phyloP scores from a whole-genome alignment of 2,329 filamentous ascomycete species.

The Stachybotrys chartarum region DNA sequence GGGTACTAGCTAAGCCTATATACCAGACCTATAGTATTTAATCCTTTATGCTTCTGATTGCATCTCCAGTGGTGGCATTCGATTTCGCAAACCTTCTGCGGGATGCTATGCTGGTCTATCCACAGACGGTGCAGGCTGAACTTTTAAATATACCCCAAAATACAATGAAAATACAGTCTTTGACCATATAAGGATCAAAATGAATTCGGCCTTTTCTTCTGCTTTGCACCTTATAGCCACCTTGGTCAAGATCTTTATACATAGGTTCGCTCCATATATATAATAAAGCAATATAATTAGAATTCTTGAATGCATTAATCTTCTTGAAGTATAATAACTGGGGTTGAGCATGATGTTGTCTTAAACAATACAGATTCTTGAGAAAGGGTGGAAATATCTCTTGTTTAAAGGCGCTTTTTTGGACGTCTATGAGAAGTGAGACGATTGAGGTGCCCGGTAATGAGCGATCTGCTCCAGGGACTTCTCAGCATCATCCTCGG shows the following conservation, averaged over 20 bases:
- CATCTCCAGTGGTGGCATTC: constrained; percentile 11
- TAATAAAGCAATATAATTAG: constrained; percentile 12
- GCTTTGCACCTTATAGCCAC: constrained; percentile 8
- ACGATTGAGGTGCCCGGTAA: neutral
- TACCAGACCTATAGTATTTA: constrained; percentile 23
- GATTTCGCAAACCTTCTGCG: constrained; percentile 11
- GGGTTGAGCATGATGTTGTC: neutral
- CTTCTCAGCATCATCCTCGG: neutral
- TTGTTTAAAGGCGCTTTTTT: neutral
- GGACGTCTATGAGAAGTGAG: neutral
- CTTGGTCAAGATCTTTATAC: constrained; percentile 6
- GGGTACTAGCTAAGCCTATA: constrained; percentile 21
- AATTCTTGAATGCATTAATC: constrained; percentile 2
- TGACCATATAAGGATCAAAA: constrained; percentile 9
- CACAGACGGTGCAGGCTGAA: constrained; percentile 13
- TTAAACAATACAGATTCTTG: neutral
- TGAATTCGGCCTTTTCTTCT: constrained; percentile 1
- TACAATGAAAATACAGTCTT: constrained; percentile 15
- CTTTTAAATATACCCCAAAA: constrained; percentile 15
- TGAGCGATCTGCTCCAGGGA: neutral
- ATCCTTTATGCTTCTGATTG: constrained; percentile 14
- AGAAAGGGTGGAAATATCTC: neutral
- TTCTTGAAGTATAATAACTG: neutral
- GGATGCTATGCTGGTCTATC: constrained; percentile 20
- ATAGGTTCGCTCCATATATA: constrained; percentile 14